These are phyloP conservation scores for Hygrophoropsis aurantiaca DNA, from an alignment of 768 basidiomycete genomes.

Conservation along the genomic window DNA sequence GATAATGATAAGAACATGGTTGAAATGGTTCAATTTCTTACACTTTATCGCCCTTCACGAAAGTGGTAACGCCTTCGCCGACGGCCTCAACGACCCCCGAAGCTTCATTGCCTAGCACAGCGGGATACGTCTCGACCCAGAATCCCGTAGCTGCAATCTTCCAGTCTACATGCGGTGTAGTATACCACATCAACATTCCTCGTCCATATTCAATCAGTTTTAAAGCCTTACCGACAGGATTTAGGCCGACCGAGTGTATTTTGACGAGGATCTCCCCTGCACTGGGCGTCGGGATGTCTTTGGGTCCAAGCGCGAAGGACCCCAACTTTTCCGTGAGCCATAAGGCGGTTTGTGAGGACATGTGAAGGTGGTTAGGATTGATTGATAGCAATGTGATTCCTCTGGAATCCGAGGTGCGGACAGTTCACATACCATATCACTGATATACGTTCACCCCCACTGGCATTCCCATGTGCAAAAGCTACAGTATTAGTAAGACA, in stretches of 20 bases:
- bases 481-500: no score
- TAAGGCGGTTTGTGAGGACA: slow-evolving; percentile 12
- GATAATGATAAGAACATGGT: not conserved
- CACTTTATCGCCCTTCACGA: slow-evolving; percentile 42
- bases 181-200: no score
- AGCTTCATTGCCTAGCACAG: slow-evolving; percentile 33
- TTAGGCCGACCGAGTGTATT: slow-evolving; percentile 23
- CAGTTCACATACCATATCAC: no score
- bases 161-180: slow-evolving; percentile 20
- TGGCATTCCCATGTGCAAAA: no score
- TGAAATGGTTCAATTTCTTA: slow-evolving; percentile 14
- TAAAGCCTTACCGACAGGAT: slow-evolving; percentile 20
- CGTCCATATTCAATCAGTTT: no score
- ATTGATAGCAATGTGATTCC: no score
- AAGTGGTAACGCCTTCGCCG: slow-evolving; percentile 34
- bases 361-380: no score
- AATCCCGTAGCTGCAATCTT: slow-evolving; percentile 22
- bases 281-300: slow-evolving; percentile 19
- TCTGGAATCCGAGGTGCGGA: no score
- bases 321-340: slow-evolving; percentile 7
- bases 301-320: slow-evolving; percentile 2
- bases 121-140: slow-evolving; percentile 26
- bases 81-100: slow-evolving; percentile 39
- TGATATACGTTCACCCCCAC: no score
- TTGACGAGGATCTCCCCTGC: slow-evolving; percentile 32